Evolutionary conservation across 371 early-diverging fungal species (phyloP).

Genomic region (Actinomortierella wolfii): DNA sequence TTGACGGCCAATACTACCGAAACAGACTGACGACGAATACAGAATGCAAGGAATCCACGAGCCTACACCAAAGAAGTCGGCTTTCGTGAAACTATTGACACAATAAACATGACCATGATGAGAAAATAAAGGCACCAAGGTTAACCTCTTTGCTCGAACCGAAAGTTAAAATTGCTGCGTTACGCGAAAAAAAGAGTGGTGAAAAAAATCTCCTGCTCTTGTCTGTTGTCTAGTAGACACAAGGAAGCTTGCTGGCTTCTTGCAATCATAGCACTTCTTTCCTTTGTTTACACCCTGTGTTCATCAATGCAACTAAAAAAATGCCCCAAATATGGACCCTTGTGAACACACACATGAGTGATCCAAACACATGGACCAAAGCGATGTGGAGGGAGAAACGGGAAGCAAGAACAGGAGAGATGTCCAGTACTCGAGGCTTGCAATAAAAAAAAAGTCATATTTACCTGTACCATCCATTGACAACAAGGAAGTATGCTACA

Average conservation of each 20-base stretch:
- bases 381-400: too few relatives aligned
- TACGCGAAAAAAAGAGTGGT: conserved; percentile 14
- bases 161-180: neutral
- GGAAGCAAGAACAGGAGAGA: conserved; percentile 3
- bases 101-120: conserved; percentile 7
- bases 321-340: too few relatives aligned
- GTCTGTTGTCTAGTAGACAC: conserved; percentile 4
- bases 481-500: conserved; percentile 54
- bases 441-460: neutral
- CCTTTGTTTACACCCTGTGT: too few relatives aligned
- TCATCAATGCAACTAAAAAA: too few relatives aligned
- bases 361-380: too few relatives aligned
- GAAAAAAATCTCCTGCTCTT: conserved; percentile 14
- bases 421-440: too few relatives aligned
- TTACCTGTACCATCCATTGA: conserved; percentile 59
- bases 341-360: too few relatives aligned
- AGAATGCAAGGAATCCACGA: conserved; percentile 66
- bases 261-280: too few relatives aligned
- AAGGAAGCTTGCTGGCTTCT: too few relatives aligned
- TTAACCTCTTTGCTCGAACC: conserved; percentile 8
- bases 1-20: conserved; percentile 63
- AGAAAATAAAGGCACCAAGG: too few relatives aligned
- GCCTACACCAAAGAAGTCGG: conserved; percentile 60
- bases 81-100: conserved; percentile 50
- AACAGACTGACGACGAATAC: conserved; percentile 59